phyloP scores from a whole-genome alignment of 257 asterid species.

The Catharanthus roseus region DNA sequence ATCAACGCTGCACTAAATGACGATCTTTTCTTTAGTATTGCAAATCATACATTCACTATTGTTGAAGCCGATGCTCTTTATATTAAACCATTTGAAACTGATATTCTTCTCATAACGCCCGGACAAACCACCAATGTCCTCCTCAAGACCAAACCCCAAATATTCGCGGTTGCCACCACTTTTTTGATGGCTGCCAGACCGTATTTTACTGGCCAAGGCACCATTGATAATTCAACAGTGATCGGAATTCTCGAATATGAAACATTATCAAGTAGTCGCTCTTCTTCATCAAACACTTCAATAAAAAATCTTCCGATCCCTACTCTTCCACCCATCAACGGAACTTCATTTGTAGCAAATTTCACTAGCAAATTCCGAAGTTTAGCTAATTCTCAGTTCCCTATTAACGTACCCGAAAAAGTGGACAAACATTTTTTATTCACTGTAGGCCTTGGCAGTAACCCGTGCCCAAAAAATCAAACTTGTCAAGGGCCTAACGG shows the following conservation, averaged over 20 bases:
- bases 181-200: conserved; percentile 59
- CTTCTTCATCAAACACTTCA: conserved; percentile 13
- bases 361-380: conserved; percentile 39
- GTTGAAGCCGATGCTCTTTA: conserved; percentile 61
- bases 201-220: conserved; percentile 51
- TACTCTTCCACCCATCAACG: conserved; percentile 51
- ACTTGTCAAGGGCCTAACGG: conserved; percentile 73
- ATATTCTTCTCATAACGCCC: conserved; percentile 34
- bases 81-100: conserved; percentile 53
- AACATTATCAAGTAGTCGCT: neutral
- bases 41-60: conserved; percentile 47
- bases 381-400: conserved; percentile 43
- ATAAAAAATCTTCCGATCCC: conserved; percentile 30
- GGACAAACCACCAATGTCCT: conserved; percentile 62
- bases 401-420: conserved; percentile 32
- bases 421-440: conserved; percentile 36
- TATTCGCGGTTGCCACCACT: conserved; percentile 26
- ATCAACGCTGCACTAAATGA: no score
- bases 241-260: conserved; percentile 45
- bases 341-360: conserved; percentile 40
- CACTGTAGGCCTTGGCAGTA: conserved; percentile 36
- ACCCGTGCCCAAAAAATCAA: conserved; percentile 39
- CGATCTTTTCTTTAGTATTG: conserved; percentile 54
- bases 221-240: conserved; percentile 53
- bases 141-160: conserved; percentile 36